Percentiles rank a stretch among this genome's conserved stretches.
These are phyloP conservation scores for Orbilia oligospora DNA, from an alignment of 2,329 filamentous ascomycete genomes.

Conservation along the genomic window DNA sequence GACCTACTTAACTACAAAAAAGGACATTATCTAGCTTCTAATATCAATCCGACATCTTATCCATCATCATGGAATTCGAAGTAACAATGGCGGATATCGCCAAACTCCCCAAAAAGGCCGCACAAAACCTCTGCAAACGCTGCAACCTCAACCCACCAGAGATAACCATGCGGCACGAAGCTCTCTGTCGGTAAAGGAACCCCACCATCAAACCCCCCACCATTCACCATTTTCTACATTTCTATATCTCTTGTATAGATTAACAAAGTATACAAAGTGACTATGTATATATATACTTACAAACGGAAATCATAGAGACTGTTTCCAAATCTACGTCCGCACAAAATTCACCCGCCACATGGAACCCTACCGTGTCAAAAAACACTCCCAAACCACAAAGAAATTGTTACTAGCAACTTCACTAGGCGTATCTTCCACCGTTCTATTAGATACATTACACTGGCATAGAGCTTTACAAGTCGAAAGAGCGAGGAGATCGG, in stretches of 20 bases:
- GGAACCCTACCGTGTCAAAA: slow-evolving; percentile 74
- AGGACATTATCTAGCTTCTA: neutral
- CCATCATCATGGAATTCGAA: slow-evolving; percentile 54
- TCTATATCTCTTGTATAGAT: too few relatives aligned
- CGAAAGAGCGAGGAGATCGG: slow-evolving; percentile 75
- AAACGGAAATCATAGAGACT: slow-evolving; percentile 71
- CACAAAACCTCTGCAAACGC: slow-evolving; percentile 44
- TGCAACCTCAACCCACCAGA: slow-evolving; percentile 41
- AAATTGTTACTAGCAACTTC: slow-evolving; percentile 83
- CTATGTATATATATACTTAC: slow-evolving; percentile 19
- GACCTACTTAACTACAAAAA: neutral
- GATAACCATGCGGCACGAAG: slow-evolving; percentile 34
- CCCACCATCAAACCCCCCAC: slow-evolving; percentile 34
- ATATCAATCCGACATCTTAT: neutral
- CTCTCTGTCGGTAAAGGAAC: slow-evolving; percentile 49
- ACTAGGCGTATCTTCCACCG: slow-evolving; percentile 83
- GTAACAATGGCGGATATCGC: slow-evolving; percentile 58
- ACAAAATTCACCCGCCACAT: slow-evolving; percentile 86
- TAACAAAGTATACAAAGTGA: too few relatives aligned
- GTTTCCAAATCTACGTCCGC: slow-evolving; percentile 82
- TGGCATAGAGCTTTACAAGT: slow-evolving; percentile 77
- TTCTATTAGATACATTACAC: slow-evolving; percentile 82
- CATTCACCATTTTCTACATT: neutral
- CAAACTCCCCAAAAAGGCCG: slow-evolving; percentile 31
- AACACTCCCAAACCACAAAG: slow-evolving; percentile 59